phyloP scores from a whole-genome alignment of 2,329 filamentous ascomycete species.

The Sporothrix brasiliensis region DNA sequence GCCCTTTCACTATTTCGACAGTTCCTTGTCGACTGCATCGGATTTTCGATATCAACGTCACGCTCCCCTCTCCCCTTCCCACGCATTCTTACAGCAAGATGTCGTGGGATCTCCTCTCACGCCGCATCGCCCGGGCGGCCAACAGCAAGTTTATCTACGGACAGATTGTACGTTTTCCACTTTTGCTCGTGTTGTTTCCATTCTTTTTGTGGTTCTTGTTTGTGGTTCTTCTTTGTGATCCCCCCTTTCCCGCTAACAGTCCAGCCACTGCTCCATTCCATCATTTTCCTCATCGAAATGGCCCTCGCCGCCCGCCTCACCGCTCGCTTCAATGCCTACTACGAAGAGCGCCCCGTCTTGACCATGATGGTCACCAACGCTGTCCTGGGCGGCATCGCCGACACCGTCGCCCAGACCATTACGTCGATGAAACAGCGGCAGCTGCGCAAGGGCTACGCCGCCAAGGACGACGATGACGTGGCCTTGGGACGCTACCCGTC shows the following conservation, averaged over 20 bases:
- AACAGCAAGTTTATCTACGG: constrained; percentile 75
- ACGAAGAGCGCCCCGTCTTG: constrained; percentile 87
- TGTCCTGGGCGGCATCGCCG: constrained; percentile 90
- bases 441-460: constrained; percentile 59
- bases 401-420: constrained; percentile 92
- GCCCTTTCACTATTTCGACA: background rate
- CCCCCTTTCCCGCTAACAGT: background rate
- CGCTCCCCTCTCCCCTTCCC: background rate
- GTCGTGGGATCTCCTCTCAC: constrained; percentile 61
- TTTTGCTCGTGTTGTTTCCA: background rate
- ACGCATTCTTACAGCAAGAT: constrained; percentile 43
- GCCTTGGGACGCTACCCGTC: background rate
- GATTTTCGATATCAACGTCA: background rate
- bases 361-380: constrained; percentile 99
- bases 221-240: no score
- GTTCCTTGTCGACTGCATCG: background rate
- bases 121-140: constrained; percentile 65
- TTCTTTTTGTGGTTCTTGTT: background rate
- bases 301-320: constrained; percentile 78
- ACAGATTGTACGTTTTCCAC: constrained; percentile 61
- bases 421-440: constrained; percentile 75
- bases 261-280: constrained; percentile 85
- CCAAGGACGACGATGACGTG: constrained; percentile 44
- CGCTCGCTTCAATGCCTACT: constrained; percentile 90
- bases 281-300: constrained; percentile 88